Base-by-base conservation (phyloP, 1,284 basidiomycete species). In the Austroboletus niveus region DNA sequence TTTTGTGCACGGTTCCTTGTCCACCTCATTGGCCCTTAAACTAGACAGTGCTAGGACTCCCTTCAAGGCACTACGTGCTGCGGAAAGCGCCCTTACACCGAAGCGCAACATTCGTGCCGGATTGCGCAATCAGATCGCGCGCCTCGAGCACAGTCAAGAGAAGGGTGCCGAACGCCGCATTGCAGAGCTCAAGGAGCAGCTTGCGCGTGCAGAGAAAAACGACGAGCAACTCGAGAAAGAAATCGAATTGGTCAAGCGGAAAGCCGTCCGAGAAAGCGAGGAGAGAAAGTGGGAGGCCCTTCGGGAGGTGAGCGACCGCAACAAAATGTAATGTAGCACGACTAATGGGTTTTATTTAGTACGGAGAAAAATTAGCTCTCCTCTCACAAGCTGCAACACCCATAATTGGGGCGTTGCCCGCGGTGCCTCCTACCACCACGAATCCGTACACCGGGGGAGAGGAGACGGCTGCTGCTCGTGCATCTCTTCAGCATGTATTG, bases 231-330 rank as follows among this genome's bases (percentile, higher is more conserved):
- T 75, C 14, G 89, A 92, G 72, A 81, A 76, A 51, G 85, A 90
- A 57, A 69, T 88, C 2, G 79, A 82, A 53, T 65, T 89, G 35
- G 58, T 90, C 60, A 87, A 88, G 71, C 77, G 89, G 44, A 89
- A 87, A 65, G 87, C 81, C 0, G 58, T 90, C 43, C 72, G 76
- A 46, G 87, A 90, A 58, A 87, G 84, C 63, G 89, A 91, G 63
- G 70, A 73, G 43, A 64, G 74, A 38, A 90, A 88, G 60, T 92
- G 89, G 87, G 80, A 84, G 39, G 89, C 89, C 6, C 69, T 90
- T 43, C 77, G 81, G 60, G 89, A 92, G 80, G 88, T 87, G 58
- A 53, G 68, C 57, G 11, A 31, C 36, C 9, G 22, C 22, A 8
- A 15, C 53, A 45, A 34, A 46, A 34, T 4, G 4, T 48, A 50